These are phyloP conservation scores for Calonectria fujianensis DNA, from an alignment of 2,329 filamentous ascomycete genomes.

Conservation along the genomic window DNA sequence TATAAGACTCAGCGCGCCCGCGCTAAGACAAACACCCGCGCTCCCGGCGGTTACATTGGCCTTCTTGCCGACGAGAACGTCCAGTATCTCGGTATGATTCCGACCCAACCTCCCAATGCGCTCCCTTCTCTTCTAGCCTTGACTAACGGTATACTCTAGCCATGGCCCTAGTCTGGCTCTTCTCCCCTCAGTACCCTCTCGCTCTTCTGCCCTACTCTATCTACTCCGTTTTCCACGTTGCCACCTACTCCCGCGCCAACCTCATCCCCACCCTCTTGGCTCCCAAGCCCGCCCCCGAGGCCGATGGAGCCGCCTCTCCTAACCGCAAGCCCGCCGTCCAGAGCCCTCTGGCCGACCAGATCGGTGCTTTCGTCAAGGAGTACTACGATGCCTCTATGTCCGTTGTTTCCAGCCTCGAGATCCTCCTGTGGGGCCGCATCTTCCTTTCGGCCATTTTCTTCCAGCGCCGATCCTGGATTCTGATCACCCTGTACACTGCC, in stretches of 20 bases:
- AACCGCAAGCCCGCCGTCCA: conserved; percentile 65
- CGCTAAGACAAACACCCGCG: conserved; percentile 81
- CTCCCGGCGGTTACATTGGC: conserved; percentile 76
- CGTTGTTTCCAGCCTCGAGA: conserved; percentile 91
- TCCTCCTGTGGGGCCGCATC: conserved; percentile 89
- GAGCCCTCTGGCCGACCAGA: conserved; percentile 84
- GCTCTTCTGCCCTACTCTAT: conserved; percentile 95
- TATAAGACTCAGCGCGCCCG: conserved; percentile 97
- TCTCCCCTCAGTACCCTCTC: conserved; percentile 90
- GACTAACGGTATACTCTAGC: conserved; percentile 68
- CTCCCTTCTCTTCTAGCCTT: not conserved
- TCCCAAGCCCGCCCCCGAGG: conserved; percentile 71
- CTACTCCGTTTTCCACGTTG: conserved; percentile 99
- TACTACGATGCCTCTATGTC: conserved; percentile 99
- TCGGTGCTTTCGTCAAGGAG: conserved; percentile 95
- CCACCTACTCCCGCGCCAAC: conserved; percentile 96
- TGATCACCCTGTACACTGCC: conserved; percentile 88
- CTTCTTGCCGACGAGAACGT: conserved; percentile 94
- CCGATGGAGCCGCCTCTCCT: conserved; percentile 71
- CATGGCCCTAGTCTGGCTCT: conserved; percentile 97
- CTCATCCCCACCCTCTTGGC: conserved; percentile 91
- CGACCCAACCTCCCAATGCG: conserved; percentile 8
- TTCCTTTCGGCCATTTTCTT: conserved; percentile 89
- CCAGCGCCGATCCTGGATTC: conserved; percentile 92
- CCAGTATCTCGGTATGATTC: conserved; percentile 87